Base-by-base conservation (phyloP, 106 monocot species). In the Dioscorea zingiberensis region DNA sequence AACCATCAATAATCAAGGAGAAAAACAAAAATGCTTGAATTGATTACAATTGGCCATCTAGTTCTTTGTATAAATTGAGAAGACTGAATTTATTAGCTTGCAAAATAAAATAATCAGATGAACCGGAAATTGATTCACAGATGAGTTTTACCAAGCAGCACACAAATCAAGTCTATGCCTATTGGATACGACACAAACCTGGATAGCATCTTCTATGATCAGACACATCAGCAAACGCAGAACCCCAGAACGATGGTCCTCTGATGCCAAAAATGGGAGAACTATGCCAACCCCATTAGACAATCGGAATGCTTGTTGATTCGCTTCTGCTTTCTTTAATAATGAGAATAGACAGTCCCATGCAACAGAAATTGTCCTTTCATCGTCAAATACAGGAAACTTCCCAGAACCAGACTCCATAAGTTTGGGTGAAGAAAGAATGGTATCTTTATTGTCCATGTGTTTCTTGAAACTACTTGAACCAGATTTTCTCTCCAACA, bases 291-390 rank as follows among this genome's bases (percentile, higher is more conserved):
- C 77, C 7, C 98, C 98, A 78, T 83, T 87, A 44, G 74, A 77
- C 25, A 79, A 89, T 48, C 98, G 77, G 53, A 98, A 98, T 21
- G 89, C 69, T 65, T 86, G 84, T 47, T 98, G 98, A 64, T 86
- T 98, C 46, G 75, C 64, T 68, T 98, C 98, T 67, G 89, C 82
- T 73, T 86, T 93, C 58, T 87, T 98, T 30, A 98, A 53, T 71
- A 98, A 80, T 55, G 86, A 82, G 38, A 84, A 81, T 29, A 98
- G 84, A 48, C 98, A 98, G 75, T 93, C 93, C 98, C 98, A 98
- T 55, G 86, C 93, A 27, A 89, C 81, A 64, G 67, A 54, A 47
- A 82, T 80, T 47, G 93, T 93, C 21, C 64, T 64, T 63, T 93
- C 89, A 74, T 98, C 81, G 48, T 93, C 98, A 84, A 98, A 98